A percentile compares a stretch with the other conserved stretches of the same genome.
Conservation (phyloP, 2,329 filamentous ascomycete species). For the Talaromyces pinophilus region DNA sequence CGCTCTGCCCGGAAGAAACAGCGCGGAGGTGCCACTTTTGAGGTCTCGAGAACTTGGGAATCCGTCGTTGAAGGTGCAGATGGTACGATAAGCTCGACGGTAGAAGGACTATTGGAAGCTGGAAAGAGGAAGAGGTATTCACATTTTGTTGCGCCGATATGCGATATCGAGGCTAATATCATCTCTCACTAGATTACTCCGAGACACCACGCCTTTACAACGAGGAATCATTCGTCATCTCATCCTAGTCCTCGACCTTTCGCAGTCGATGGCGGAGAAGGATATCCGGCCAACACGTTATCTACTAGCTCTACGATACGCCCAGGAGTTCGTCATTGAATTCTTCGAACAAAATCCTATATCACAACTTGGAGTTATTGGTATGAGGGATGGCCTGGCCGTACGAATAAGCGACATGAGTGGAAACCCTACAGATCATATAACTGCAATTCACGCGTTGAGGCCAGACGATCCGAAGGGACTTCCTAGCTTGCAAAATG, state of each 20-base stretch:
- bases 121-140: constrained; percentile 72
- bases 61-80: constrained; percentile 75
- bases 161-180: constrained; percentile 5
- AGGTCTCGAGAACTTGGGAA: constrained; percentile 60
- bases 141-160: neutral
- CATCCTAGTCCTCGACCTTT: constrained; percentile 87
- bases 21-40: constrained; percentile 46
- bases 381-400: constrained; percentile 89
- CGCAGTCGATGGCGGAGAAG: constrained; percentile 91
- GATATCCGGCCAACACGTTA: constrained; percentile 88
- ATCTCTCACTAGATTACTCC: constrained; percentile 64
- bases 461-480: constrained; percentile 69
- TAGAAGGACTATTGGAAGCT: constrained; percentile 75
- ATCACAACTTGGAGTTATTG: constrained; percentile 87
- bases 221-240: constrained; percentile 97
- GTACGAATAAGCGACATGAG: constrained; percentile 84
- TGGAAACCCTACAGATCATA: constrained; percentile 86
- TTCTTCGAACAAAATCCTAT: constrained; percentile 99
- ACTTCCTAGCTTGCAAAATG: constrained; percentile 84
- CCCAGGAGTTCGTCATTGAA: constrained; percentile 83
- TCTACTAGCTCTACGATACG: constrained; percentile 77
- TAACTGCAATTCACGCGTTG: constrained; percentile 70
- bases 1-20: constrained; percentile 43
- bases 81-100: constrained; percentile 69
- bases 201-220: constrained; percentile 93